A percentile compares a stretch with the other conserved stretches of the same genome.
These are phyloP conservation scores for Babjeviella inositovora DNA, from an alignment of 805 yeast species.

Conservation along the genomic window DNA sequence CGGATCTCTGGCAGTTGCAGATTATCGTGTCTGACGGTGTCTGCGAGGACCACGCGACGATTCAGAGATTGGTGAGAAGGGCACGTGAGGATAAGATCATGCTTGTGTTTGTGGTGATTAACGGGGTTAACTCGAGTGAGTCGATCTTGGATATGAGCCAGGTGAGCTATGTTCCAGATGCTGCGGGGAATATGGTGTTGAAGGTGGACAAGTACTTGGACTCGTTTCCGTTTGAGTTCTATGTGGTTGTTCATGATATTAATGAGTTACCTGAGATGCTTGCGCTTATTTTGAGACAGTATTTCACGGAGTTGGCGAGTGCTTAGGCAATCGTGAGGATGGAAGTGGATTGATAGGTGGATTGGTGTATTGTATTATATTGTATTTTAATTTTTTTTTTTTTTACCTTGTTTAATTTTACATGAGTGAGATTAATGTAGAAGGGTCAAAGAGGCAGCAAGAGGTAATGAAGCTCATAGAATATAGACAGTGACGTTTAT, in stretches of 20 bases:
- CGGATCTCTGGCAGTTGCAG: conserved; percentile 85
- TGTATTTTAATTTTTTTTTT: no score
- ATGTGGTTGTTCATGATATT: conserved; percentile 84
- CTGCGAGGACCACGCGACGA: conserved; percentile 82
- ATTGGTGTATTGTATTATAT: no score
- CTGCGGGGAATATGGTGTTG: conserved; percentile 52
- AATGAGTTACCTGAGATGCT: conserved; percentile 85
- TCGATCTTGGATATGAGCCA: conserved; percentile 92
- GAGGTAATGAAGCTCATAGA: no score
- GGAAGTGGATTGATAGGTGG: no score
- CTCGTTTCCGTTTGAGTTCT: conserved; percentile 92
- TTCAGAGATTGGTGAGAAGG: conserved; percentile 71
- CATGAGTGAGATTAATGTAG: no score
- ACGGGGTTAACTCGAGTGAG: conserved; percentile 71
- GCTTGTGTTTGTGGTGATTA: conserved; percentile 89
- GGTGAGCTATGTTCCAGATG: conserved; percentile 66
- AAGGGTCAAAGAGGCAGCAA: no score
- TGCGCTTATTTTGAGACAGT: conserved; percentile 79
- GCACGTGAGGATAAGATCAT: conserved; percentile 88
- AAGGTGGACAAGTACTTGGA: conserved; percentile 78
- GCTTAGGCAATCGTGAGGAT: no score
- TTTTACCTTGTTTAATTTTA: no score
- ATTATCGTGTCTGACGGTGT: conserved; percentile 93
- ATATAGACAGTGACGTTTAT: no score
- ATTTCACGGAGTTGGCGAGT: conserved; percentile 70